These are phyloP conservation scores for Fonsecaea nubica DNA, from an alignment of 2,329 filamentous ascomycete species.

Conservation along the genomic window DNA sequence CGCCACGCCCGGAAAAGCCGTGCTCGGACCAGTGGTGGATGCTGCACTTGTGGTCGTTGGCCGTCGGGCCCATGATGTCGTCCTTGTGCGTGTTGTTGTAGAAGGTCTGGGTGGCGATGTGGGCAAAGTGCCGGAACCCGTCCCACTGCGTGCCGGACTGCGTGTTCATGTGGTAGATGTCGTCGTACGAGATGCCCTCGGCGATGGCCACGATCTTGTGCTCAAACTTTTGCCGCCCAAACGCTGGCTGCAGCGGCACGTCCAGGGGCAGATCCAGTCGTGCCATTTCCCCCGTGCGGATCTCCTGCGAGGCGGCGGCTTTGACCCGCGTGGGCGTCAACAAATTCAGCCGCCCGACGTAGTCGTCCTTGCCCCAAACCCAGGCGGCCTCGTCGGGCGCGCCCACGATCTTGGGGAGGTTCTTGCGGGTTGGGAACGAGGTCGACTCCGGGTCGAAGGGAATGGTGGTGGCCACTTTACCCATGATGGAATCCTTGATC, in stretches of 20 bases:
- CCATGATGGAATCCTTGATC: conserved; percentile 54
- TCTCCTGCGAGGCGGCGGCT: conserved; percentile 59
- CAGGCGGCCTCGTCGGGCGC: conserved; percentile 64
- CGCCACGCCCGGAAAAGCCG: conserved; percentile 52
- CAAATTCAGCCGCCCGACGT: conserved; percentile 60
- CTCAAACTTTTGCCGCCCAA: conserved; percentile 59
- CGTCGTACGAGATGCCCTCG: conserved; percentile 51
- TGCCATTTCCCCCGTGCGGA: conserved; percentile 62
- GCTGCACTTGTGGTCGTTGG: conserved; percentile 49
- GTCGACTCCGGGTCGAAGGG: conserved; percentile 62
- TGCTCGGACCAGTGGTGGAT: conserved; percentile 52
- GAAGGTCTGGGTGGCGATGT: conserved; percentile 47
- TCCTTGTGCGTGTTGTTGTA: conserved; percentile 51
- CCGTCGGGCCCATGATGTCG: conserved; percentile 45
- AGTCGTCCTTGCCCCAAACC: conserved; percentile 64
- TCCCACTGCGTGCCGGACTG: conserved; percentile 60
- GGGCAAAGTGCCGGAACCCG: conserved; percentile 56
- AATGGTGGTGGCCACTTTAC: conserved; percentile 55
- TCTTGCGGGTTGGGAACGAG: conserved; percentile 60
- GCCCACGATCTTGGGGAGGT: conserved; percentile 59
- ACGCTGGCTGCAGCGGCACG: conserved; percentile 60
- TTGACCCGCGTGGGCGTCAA: conserved; percentile 63
- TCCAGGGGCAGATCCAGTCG: conserved; percentile 62
- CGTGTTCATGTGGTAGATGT: conserved; percentile 56
- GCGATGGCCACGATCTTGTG: conserved; percentile 59